Evolutionary conservation across 352 stramenopile genomes (phyloP).

Genomic region (Globisporangium cederbergense): DNA sequence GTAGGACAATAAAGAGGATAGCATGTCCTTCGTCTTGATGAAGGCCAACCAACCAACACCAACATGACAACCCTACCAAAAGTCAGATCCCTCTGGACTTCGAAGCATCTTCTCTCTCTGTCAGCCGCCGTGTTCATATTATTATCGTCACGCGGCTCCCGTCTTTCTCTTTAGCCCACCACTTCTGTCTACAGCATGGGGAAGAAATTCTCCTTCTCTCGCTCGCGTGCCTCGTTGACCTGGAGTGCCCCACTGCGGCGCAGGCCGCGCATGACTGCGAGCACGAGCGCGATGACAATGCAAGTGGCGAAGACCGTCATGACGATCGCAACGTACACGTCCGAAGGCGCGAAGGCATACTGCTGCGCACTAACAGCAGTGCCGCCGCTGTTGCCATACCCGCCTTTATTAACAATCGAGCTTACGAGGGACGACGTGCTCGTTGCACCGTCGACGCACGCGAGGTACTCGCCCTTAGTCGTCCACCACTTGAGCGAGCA

Average conservation of each 20-base stretch:
- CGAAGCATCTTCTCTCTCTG: neutral
- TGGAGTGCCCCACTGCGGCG: slow-evolving; percentile 38
- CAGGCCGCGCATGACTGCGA: slow-evolving; percentile 32
- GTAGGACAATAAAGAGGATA: neutral
- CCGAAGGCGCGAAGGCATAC: slow-evolving; percentile 10
- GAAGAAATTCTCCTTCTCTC: slow-evolving; percentile 47
- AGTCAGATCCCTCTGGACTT: neutral
- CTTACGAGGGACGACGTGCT: slow-evolving; percentile 21
- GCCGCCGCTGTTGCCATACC: neutral
- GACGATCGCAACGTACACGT: slow-evolving; percentile 42
- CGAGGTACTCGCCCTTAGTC: slow-evolving; percentile 63
- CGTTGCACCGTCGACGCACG: slow-evolving; percentile 43
- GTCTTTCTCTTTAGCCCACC: neutral
- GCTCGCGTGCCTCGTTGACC: slow-evolving; percentile 22
- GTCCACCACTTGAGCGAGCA: slow-evolving; percentile 83
- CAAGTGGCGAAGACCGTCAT: slow-evolving; percentile 42
- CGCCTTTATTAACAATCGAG: slow-evolving; percentile 2
- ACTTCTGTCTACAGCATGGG: slow-evolving; percentile 37
- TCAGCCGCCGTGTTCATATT: neutral
- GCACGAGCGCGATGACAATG: slow-evolving; percentile 31
- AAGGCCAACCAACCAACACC: neutral
- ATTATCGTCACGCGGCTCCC: neutral
- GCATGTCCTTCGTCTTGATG: too few species aligned
- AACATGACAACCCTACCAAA: neutral
- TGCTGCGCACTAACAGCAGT: neutral